Evolutionary conservation across 805 yeast genomes (phyloP).

Genomic region (Blastobotrys peoriensis): DNA sequence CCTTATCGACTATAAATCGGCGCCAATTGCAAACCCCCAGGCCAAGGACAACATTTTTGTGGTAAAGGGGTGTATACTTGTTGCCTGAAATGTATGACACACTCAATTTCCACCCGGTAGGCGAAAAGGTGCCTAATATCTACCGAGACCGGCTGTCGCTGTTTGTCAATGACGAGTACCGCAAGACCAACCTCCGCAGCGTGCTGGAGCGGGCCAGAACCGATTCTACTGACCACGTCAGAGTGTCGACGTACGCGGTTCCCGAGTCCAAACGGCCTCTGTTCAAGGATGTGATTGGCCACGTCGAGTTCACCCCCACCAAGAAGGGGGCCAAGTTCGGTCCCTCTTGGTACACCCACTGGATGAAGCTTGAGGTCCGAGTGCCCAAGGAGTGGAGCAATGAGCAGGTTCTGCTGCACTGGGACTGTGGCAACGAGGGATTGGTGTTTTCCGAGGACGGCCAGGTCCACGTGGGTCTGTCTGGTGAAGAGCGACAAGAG

Average conservation of each 20-base stretch:
- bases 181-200: slow-evolving; percentile 48
- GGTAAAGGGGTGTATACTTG: too few relatives aligned
- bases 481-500: slow-evolving; percentile 77
- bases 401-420: slow-evolving; percentile 55
- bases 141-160: slow-evolving; percentile 67
- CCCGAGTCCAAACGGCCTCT: slow-evolving; percentile 61
- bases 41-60: too few relatives aligned
- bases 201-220: slow-evolving; percentile 1
- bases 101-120: slow-evolving; percentile 49
- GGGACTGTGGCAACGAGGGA: slow-evolving; percentile 87
- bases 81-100: slow-evolving; percentile 33
- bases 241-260: slow-evolving; percentile 62
- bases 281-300: slow-evolving; percentile 39
- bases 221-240: slow-evolving; percentile 31
- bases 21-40: too few relatives aligned
- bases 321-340: slow-evolving; percentile 71
- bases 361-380: slow-evolving; percentile 69
- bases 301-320: slow-evolving; percentile 37
- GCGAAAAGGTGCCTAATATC: slow-evolving; percentile 71
- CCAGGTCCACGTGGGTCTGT: slow-evolving; percentile 71
- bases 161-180: slow-evolving; percentile 67
- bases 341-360: slow-evolving; percentile 95
- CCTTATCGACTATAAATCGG: too few relatives aligned
- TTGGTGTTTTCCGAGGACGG: slow-evolving; percentile 68
- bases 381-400: slow-evolving; percentile 49